Evolutionary conservation across 768 basidiomycete genomes (phyloP).

Genomic region (Astraeus odoratus): DNA sequence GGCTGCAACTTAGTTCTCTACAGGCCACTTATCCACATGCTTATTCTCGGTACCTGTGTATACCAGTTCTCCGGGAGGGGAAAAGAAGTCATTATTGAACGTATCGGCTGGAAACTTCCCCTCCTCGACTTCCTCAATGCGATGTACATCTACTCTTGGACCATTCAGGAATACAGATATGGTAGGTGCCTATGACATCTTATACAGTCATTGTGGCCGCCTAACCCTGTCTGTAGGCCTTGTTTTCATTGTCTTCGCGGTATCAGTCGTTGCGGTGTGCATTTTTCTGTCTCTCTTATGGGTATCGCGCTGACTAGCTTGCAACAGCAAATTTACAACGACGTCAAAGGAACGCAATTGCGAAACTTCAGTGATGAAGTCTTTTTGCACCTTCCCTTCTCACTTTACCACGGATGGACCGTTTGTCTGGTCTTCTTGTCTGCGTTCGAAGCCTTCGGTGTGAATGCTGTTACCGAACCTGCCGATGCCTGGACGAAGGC

Average conservation of each 20-base stretch:
- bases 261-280: slow-evolving; percentile 45
- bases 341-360: slow-evolving; percentile 51
- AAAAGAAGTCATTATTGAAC: slow-evolving; percentile 52
- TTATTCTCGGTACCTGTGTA: slow-evolving; percentile 59
- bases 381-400: slow-evolving; percentile 70
- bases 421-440: slow-evolving; percentile 47
- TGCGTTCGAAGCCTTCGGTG: slow-evolving; percentile 57
- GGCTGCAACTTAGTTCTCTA: not conserved
- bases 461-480: slow-evolving; percentile 42
- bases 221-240: slow-evolving; percentile 23
- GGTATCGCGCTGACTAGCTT: slow-evolving; percentile 1
- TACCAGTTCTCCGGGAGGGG: slow-evolving; percentile 52
- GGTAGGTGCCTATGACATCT: slow-evolving; percentile 18
- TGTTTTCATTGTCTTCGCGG: slow-evolving; percentile 37
- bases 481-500: slow-evolving; percentile 56
- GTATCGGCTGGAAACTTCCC: slow-evolving; percentile 60
- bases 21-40: slow-evolving; percentile 57
- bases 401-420: slow-evolving; percentile 59
- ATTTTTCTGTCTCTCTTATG: slow-evolving; percentile 8
- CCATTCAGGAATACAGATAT: slow-evolving; percentile 41
- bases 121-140: slow-evolving; percentile 58
- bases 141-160: slow-evolving; percentile 58
- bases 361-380: slow-evolving; percentile 49
- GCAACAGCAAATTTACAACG: slow-evolving; percentile 54
- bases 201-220: not conserved